These are phyloP conservation scores for Pythium dissimile DNA, from an alignment of 352 stramenopile species.

Conservation along the genomic window DNA sequence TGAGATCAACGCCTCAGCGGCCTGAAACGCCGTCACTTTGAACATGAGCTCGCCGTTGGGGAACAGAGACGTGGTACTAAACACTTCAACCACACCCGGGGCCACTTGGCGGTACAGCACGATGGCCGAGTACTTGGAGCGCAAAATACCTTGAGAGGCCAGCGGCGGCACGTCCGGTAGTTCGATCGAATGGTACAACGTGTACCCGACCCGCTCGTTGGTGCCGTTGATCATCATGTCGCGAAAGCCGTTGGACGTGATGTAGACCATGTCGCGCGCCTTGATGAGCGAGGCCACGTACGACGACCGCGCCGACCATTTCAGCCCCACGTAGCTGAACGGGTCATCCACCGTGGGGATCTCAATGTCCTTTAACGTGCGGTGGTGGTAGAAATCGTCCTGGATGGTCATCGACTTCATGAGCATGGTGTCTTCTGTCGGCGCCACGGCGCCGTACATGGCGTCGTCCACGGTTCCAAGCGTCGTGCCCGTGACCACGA, in stretches of 20 bases:
- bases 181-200: constrained; percentile 31
- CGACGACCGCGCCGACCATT: constrained; percentile 8
- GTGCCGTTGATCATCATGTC: not conserved
- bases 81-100: constrained; percentile 35
- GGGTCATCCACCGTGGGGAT: constrained; percentile 29
- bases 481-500: constrained; percentile 50
- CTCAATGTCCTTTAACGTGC: constrained; percentile 36
- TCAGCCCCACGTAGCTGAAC: constrained; percentile 21
- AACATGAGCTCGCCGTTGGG: constrained; percentile 16
- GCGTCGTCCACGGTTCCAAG: constrained; percentile 54
- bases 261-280: constrained; percentile 39
- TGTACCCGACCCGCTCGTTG: constrained; percentile 30
- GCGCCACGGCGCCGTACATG: constrained; percentile 47
- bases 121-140: constrained; percentile 44
- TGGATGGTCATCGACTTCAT: constrained; percentile 28
- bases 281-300: constrained; percentile 22
- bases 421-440: constrained; percentile 29
- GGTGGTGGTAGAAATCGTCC: constrained; percentile 20
- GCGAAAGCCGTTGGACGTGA: constrained; percentile 38
- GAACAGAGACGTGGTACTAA: constrained; percentile 42
- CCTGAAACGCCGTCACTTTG: constrained; percentile 12
- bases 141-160: constrained; percentile 31
- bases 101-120: constrained; percentile 34
- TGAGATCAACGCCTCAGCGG: constrained; percentile 16
- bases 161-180: constrained; percentile 29